phyloP scores from a whole-genome alignment of 106 monocot genomes.

The Gastrodia elata region DNA sequence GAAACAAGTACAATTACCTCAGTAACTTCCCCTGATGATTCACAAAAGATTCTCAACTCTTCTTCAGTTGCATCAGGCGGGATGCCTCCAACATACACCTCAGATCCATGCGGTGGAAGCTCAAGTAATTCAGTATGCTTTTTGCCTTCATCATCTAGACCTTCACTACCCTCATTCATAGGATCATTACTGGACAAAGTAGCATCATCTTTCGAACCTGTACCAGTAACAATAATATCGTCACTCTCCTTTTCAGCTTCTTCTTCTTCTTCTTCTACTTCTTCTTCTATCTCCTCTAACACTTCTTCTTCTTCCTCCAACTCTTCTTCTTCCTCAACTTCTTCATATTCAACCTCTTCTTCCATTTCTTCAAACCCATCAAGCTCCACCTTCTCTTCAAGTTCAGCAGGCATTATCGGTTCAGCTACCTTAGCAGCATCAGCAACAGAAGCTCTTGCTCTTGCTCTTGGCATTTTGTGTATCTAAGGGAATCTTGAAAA shows the following conservation, averaged over 20 bases:
- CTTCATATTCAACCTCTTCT: conserved; percentile 26
- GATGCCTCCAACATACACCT: conserved; percentile 51
- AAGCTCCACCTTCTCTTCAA: conserved; percentile 26
- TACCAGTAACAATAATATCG: background rate
- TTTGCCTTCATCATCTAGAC: conserved; percentile 9
- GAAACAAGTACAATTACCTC: conserved; percentile 19
- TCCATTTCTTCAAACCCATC: conserved; percentile 26
- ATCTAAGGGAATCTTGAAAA: conserved; percentile 30
- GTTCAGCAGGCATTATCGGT: conserved; percentile 10
- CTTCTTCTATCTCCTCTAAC: conserved; percentile 19
- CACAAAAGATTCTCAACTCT: conserved; percentile 42
- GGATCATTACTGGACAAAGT: background rate
- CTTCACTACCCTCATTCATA: conserved; percentile 10
- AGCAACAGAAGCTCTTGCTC: conserved; percentile 13
- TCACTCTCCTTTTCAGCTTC: conserved; percentile 6
- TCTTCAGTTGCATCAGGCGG: conserved; percentile 31
- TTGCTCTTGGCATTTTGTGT: conserved; percentile 42
- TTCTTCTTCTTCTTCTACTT: conserved; percentile 4
- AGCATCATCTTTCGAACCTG: background rate
- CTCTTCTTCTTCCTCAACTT: conserved; percentile 31
- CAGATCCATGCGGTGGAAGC: conserved; percentile 65
- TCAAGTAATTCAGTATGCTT: conserved; percentile 43
- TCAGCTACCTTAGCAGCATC: conserved; percentile 19
- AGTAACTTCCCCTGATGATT: conserved; percentile 38
- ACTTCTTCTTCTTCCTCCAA: conserved; percentile 24